Percentiles rank a stretch among this genome's conserved stretches.
These are phyloP conservation scores for Coniochaeta ligniaria DNA, from an alignment of 2,329 filamentous ascomycete genomes.

Conservation along the genomic window DNA sequence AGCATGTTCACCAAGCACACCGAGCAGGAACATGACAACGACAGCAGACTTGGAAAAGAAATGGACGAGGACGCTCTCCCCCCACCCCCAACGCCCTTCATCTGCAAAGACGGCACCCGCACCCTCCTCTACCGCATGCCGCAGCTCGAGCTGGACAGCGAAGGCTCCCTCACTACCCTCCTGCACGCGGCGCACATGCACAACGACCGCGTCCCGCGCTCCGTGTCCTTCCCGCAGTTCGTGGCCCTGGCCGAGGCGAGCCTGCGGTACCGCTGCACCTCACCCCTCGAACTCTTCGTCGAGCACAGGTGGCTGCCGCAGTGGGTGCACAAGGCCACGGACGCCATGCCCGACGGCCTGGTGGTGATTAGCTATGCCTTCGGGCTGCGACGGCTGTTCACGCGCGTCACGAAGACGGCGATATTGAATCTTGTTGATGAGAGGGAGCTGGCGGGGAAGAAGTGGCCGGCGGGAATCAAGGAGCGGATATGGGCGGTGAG, in stretches of 20 bases:
- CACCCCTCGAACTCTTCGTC: constrained; percentile 40
- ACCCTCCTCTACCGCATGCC: constrained; percentile 45
- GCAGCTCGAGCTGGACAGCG: constrained; percentile 36
- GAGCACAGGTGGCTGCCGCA: constrained; percentile 45
- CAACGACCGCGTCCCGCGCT: constrained; percentile 34
- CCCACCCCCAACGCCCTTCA: constrained; percentile 24
- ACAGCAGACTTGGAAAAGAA: constrained; percentile 21
- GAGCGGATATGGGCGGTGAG: constrained; percentile 41
- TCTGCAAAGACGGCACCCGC: constrained; percentile 34
- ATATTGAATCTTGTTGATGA: constrained; percentile 38
- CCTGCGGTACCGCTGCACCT: constrained; percentile 42
- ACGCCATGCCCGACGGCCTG: constrained; percentile 42
- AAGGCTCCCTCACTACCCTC: constrained; percentile 34
- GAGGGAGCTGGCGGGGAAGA: constrained; percentile 31
- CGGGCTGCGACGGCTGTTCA: constrained; percentile 40
- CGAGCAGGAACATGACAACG: background rate
- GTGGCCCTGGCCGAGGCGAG: constrained; percentile 44
- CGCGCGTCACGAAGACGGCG: constrained; percentile 39
- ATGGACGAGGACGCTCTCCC: constrained; percentile 25
- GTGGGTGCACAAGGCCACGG: constrained; percentile 39
- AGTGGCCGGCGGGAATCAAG: constrained; percentile 39
- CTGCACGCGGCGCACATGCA: constrained; percentile 46
- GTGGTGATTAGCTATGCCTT: constrained; percentile 47
- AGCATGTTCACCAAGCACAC: constrained; percentile 30
- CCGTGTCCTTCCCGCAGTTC: constrained; percentile 40